Evolutionary conservation across 1,139 yeast genomes (phyloP).

Genomic region (Sporopachydermia cereana): DNA sequence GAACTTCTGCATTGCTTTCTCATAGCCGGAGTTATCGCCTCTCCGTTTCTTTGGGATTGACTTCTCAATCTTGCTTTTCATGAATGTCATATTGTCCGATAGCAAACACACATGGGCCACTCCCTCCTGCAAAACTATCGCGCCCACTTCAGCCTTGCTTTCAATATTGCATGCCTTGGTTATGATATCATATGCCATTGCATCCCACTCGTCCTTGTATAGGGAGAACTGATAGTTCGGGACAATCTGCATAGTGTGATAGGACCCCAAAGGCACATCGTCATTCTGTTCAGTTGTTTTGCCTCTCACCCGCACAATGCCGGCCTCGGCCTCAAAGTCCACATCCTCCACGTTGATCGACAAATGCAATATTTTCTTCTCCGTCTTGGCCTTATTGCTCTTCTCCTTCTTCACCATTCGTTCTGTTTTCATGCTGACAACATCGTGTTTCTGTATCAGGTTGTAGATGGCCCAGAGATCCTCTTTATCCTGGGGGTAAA

Average conservation of each 20-base stretch:
- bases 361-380: slow-evolving; percentile 46
- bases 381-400: slow-evolving; percentile 32
- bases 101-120: slow-evolving; percentile 85
- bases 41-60: slow-evolving; percentile 78
- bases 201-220: slow-evolving; percentile 73
- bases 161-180: slow-evolving; percentile 65
- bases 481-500: slow-evolving; percentile 80
- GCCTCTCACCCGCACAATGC: slow-evolving; percentile 71
- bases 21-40: slow-evolving; percentile 69
- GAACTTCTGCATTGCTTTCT: slow-evolving; percentile 66
- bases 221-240: slow-evolving; percentile 58
- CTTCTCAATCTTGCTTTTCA: slow-evolving; percentile 72
- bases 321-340: slow-evolving; percentile 72
- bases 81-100: slow-evolving; percentile 80
- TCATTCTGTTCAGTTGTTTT: slow-evolving; percentile 62
- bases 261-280: slow-evolving; percentile 74
- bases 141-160: slow-evolving; percentile 84
- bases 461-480: slow-evolving; percentile 88
- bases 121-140: slow-evolving; percentile 89
- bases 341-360: slow-evolving; percentile 51
- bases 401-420: slow-evolving; percentile 48
- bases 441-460: slow-evolving; percentile 65
- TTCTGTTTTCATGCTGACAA: slow-evolving; percentile 52
- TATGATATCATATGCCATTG: slow-evolving; percentile 51
- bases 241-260: slow-evolving; percentile 77